These are phyloP conservation scores for Arachnomyces sp. DNA, from an alignment of 2,329 filamentous ascomycete species.

Conservation along the genomic window DNA sequence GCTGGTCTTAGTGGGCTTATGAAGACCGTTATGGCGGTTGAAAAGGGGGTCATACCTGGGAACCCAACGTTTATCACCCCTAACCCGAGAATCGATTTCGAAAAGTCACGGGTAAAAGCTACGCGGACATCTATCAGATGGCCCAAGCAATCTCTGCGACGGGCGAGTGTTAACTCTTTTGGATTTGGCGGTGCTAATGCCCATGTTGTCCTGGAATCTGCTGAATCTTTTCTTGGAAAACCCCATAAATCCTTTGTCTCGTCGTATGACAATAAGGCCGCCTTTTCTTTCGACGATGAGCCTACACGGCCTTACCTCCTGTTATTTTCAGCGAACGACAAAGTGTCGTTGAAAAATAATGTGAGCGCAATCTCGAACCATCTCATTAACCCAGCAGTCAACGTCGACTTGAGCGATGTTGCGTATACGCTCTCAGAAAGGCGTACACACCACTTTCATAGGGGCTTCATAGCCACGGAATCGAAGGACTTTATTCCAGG, in stretches of 20 bases:
- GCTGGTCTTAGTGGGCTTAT: conserved; percentile 9
- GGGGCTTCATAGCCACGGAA: conserved; percentile 10
- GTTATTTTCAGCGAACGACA: conserved; percentile 13
- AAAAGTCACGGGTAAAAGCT: conserved; percentile 8
- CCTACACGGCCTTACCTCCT: conserved; percentile 1
- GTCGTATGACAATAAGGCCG: conserved; percentile 2
- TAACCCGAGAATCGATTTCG: conserved; percentile 8
- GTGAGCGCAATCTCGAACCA: conserved; percentile 15
- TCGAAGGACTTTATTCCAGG: background rate
- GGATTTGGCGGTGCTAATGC: conserved; percentile 13
- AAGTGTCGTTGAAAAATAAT: conserved; percentile 13
- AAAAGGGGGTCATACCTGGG: conserved; percentile 7
- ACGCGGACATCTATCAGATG: conserved; percentile 13
- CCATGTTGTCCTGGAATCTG: conserved; percentile 8
- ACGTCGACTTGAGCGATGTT: conserved; percentile 8
- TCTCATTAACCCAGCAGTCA: conserved; percentile 13
- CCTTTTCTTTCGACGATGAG: conserved; percentile 1
- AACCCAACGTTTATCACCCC: conserved; percentile 5
- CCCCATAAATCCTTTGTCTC: conserved; percentile 1
- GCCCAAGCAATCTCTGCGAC: conserved; percentile 13
- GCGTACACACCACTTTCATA: conserved; percentile 8
- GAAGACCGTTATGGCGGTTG: conserved; percentile 14
- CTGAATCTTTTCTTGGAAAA: background rate
- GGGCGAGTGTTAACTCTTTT: conserved; percentile 17
- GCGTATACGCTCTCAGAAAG: conserved; percentile 13